Conservation (phyloP, 2,329 filamentous ascomycete genomes). For the Botrytis tulipae region DNA sequence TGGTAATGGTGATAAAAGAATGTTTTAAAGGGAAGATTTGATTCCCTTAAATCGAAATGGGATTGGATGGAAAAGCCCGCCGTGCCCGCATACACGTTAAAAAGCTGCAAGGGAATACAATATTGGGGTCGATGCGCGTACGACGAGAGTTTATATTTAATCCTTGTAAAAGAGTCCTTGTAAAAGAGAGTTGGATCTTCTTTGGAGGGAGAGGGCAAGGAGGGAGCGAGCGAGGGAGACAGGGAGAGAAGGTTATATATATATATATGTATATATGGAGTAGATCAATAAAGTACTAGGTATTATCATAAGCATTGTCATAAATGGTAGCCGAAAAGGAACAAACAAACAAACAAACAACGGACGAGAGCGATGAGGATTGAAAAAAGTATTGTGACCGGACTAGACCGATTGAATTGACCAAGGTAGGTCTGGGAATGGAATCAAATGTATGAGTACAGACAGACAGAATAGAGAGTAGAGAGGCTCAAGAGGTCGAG, state of each 20-base stretch:
- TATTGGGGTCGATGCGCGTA: conserved; percentile 12
- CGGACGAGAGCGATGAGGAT: neutral
- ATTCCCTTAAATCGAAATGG: neutral
- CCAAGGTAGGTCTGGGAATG: neutral
- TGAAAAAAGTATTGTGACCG: neutral
- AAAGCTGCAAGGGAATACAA: conserved; percentile 7
- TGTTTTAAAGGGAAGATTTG: neutral
- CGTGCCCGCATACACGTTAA: neutral
- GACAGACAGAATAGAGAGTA: neutral
- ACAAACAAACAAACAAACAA: neutral
- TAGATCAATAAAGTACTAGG: neutral
- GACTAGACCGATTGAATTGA: neutral
- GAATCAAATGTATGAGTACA: neutral
- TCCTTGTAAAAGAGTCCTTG: neutral
- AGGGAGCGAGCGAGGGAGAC: neutral
- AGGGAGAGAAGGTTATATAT: neutral
- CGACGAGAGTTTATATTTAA: conserved; percentile 4
- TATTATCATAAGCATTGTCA: neutral
- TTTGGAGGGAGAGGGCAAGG: neutral
- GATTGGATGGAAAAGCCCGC: neutral
- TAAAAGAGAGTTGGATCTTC: neutral
- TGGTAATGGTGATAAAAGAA: neutral
- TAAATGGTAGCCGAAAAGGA: neutral
- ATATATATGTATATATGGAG: neutral
- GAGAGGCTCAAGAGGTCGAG: neutral